Base-by-base conservation (phyloP, 352 stramenopile genomes). In the Globisporangium nunn region DNA sequence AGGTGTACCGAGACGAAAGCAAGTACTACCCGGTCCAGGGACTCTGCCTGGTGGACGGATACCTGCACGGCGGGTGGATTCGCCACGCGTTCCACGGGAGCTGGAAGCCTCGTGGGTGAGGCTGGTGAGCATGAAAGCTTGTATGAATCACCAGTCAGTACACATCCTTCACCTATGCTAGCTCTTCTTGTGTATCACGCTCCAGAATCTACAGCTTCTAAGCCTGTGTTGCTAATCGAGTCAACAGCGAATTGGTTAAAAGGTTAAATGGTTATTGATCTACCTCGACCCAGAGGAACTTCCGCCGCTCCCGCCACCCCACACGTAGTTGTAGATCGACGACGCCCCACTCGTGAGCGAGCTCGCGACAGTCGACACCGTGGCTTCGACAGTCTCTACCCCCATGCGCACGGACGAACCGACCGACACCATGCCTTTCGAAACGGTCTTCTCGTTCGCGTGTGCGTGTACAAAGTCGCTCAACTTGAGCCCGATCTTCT, bases 241-340 rank as follows among this genome's bases (percentile, higher is more conserved):
- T 23, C 23, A 23, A 23, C 23, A 23, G 23, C 23, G 23, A 23
- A 23, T 23, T 23, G 23, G 23, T 23, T 23, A 23, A 23, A 23
- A 23, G 23, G 23, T 23, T 23, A 23, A 23, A 23, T 23, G 23
- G 23, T 23, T 23, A 23, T 23, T 23, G 23, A 23, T 23, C 41
- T 18, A 48, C 50, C 37, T n/a, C 35, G 33, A 45, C 50, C 37
- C 7, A n/a, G 33, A 45, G 17, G 35, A 30, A 10, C 12, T 49
- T 8, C 58, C 56, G n/a, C 23, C 23, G 23, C 23, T 23, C 23
- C 23, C 23, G 23, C 23, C 23, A 23, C 78, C 83, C 81, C 81
- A 93, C 65, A 93, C 78, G 69, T 90, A 93, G 58, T 88, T 91
- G 64, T 89, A 88, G 40, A 93, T 79, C 40, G 83, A 91, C n/a